These are phyloP conservation scores for Entomortierella chlamydospora DNA, from an alignment of 192 early-diverging fungal species.

Conservation along the genomic window DNA sequence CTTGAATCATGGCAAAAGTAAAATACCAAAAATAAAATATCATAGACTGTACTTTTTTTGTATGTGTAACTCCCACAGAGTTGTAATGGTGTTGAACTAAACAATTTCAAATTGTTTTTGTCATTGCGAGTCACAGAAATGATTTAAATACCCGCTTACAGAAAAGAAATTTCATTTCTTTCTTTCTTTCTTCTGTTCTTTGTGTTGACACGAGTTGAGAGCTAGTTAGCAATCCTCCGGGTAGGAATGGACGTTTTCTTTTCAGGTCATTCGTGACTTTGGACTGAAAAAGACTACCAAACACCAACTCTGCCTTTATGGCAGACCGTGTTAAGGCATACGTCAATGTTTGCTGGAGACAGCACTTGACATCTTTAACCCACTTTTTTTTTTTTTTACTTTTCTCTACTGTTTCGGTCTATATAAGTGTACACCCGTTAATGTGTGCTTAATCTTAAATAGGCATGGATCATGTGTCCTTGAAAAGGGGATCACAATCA, in stretches of 20 bases:
- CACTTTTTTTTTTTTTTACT: conserved; percentile 29
- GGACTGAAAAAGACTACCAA: conserved; percentile 41
- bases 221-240: conserved; percentile 59
- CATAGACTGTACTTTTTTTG: no score
- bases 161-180: no score
- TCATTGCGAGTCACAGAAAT: neutral
- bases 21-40: no score
- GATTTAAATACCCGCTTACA: no score
- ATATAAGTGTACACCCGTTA: no score
- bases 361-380: conserved; percentile 48
- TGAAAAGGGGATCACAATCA: no score
- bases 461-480: no score
- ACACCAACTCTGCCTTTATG: conserved; percentile 26
- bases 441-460: neutral
- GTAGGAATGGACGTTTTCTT: conserved; percentile 53
- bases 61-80: no score
- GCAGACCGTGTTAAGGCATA: conserved; percentile 54
- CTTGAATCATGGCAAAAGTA: conserved; percentile 45
- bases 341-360: conserved; percentile 36
- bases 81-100: no score
- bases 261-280: conserved; percentile 9
- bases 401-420: neutral
- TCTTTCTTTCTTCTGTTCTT: neutral
- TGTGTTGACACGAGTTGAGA: conserved; percentile 57
- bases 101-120: no score